Conservation (phyloP, 495 filamentous ascomycete genomes). For the Podospora fimiseda region DNA sequence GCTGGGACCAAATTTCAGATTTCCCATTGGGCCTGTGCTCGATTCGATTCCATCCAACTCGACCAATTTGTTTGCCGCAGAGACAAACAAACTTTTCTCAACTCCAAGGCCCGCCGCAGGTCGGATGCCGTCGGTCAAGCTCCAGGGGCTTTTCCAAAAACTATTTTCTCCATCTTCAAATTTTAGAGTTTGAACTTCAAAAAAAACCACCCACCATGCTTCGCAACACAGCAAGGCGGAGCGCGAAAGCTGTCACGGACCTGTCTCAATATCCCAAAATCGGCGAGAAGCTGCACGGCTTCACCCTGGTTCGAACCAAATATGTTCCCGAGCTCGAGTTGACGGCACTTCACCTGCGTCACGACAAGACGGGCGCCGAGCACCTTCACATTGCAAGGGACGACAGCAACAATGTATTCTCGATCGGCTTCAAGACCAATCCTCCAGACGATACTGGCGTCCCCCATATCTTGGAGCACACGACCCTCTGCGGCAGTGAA, state of each 20-base stretch:
- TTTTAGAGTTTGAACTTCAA: no score
- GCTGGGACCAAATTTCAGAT: neutral
- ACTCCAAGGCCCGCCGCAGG: neutral
- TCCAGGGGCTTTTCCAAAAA: neutral
- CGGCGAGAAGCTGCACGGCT: slow-evolving; percentile 85
- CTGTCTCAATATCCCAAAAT: slow-evolving; percentile 63
- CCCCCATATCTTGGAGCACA: slow-evolving; percentile 96
- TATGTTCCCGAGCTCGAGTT: slow-evolving; percentile 90
- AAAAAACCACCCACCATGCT: slow-evolving; percentile 36
- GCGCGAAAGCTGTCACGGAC: slow-evolving; percentile 60
- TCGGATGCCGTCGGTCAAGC: slow-evolving; percentile 3
- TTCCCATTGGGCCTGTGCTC: slow-evolving; percentile 1
- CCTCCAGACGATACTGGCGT: slow-evolving; percentile 93
- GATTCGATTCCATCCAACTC: neutral
- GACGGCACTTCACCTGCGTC: slow-evolving; percentile 79
- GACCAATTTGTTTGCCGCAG: neutral
- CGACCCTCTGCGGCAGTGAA: slow-evolving; percentile 91
- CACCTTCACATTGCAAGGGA: slow-evolving; percentile 92
- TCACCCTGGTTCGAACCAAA: slow-evolving; percentile 80
- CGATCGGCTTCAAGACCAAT: slow-evolving; percentile 97
- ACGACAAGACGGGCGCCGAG: slow-evolving; percentile 90
- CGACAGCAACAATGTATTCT: slow-evolving; percentile 98
- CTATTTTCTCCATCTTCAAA: no score
- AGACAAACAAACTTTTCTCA: neutral
- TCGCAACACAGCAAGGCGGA: slow-evolving; percentile 43